Percentiles rank a stretch among this genome's conserved stretches.
These are phyloP conservation scores for Phragmites australis DNA, from an alignment of 176 grass and related monocot species.

Conservation along the genomic window DNA sequence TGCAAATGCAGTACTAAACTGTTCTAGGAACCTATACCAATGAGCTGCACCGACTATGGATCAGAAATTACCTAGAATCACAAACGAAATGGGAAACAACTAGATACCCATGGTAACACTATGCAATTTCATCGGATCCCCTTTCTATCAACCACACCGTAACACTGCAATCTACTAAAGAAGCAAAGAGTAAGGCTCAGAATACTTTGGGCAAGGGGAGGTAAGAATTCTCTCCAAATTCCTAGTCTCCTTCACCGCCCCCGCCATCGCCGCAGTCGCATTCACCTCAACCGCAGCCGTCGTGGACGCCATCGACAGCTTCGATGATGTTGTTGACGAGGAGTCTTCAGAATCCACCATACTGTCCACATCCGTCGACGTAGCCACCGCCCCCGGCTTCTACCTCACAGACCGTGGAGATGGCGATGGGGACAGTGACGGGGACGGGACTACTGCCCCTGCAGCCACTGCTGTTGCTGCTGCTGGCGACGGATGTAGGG, in stretches of 20 bases:
- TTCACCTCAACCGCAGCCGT: slow-evolving; percentile 18
- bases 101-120: background rate
- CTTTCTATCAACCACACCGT: background rate
- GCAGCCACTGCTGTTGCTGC: slow-evolving; percentile 56
- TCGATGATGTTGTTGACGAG: slow-evolving; percentile 55
- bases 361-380: slow-evolving; percentile 33
- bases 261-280: background rate
- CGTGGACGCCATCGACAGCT: slow-evolving; percentile 48
- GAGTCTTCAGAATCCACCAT: slow-evolving; percentile 63
- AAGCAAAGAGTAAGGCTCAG: background rate
- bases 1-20: background rate
- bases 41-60: background rate
- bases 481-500: slow-evolving; percentile 60
- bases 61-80: background rate
- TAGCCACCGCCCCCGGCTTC: slow-evolving; percentile 3
- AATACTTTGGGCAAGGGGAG: slow-evolving; percentile 69
- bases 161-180: background rate
- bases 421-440: slow-evolving; percentile 37
- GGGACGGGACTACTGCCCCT: slow-evolving; percentile 41
- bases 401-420: slow-evolving; percentile 42
- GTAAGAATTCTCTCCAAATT: slow-evolving; percentile 84
- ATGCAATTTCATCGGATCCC: background rate
- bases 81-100: background rate
- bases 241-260: slow-evolving; percentile 29
- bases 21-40: background rate